Percentiles rank a stretch among this genome's conserved stretches.
These are phyloP conservation scores for Podaxis sp. DNA, from an alignment of 768 basidiomycete genomes.

Conservation along the genomic window DNA sequence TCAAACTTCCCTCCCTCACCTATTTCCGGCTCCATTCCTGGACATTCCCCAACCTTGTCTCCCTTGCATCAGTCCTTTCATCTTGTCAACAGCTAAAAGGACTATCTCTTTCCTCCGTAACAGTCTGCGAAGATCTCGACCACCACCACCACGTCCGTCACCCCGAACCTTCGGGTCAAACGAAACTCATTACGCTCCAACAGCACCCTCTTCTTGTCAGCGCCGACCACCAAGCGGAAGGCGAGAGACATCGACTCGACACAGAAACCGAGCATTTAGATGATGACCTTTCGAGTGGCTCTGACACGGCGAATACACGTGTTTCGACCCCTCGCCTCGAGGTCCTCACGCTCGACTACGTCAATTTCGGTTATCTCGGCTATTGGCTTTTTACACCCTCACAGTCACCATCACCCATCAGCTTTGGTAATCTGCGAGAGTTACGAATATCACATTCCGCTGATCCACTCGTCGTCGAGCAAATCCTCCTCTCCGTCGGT, in stretches of 20 bases:
- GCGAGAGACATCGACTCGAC: slow-evolving; percentile 5
- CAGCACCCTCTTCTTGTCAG: not conserved
- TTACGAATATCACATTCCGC: slow-evolving; percentile 38
- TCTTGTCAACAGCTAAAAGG: slow-evolving; percentile 31
- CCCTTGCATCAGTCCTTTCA: slow-evolving; percentile 29
- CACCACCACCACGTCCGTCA: slow-evolving; percentile 1
- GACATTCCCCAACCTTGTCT: slow-evolving; percentile 31
- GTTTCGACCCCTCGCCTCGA: slow-evolving; percentile 21
- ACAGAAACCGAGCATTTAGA: not conserved
- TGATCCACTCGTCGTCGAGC: slow-evolving; percentile 29
- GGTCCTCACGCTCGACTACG: slow-evolving; percentile 37
- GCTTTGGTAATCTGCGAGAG: slow-evolving; percentile 34
- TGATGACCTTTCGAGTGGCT: slow-evolving; percentile 8
- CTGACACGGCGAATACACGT: slow-evolving; percentile 8
- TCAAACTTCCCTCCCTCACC: slow-evolving; percentile 28
- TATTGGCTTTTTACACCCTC: slow-evolving; percentile 32
- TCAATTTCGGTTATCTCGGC: slow-evolving; percentile 30
- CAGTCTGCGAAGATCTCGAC: slow-evolving; percentile 22
- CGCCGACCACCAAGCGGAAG: not conserved
- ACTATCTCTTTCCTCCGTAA: slow-evolving; percentile 31
- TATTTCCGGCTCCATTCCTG: slow-evolving; percentile 37
- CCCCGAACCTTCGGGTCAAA: not conserved
- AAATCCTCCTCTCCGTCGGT: slow-evolving; percentile 30
- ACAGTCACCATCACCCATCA: slow-evolving; percentile 21
- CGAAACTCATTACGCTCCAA: not conserved